Evolutionary conservation across 176 grass and related monocot genomes (phyloP), one percentile per base, ranked within the genome.

Genomic region (Ampelocalamus luodianensis): DNA sequence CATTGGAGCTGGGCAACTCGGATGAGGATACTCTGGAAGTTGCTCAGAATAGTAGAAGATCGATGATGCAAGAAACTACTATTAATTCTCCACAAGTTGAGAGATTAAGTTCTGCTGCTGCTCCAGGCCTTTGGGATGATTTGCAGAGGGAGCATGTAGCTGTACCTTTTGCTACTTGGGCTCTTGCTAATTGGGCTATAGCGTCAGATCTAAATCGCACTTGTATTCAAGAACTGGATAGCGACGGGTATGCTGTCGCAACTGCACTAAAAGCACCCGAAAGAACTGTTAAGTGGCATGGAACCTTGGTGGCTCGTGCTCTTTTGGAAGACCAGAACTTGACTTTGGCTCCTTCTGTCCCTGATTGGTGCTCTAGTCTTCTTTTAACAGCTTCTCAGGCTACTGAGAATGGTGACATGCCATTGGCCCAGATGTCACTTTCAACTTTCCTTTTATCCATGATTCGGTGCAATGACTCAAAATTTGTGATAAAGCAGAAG

Each of bases 251-350:
- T 88, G 83, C 96, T 61, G 88, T 98, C 17, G 88, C 92, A 79
- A 90, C 93, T 74, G 93, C 93, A 27, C 76, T 98, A 58, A 95
- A 72, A 61, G 96, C 96, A 80, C 83, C 91, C 13, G 96, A 98
- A 88, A 95, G 96, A 90, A 93, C 93, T 53, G 96, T 98, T 23
- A 98, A 93, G 77, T 98, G 96, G 96, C 96, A 98, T 88, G 96
- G 93, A 84, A 74, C 87, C 68, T 82, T 98, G 68, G 91, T 92
- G 18, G 93, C 96, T 88, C 89, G 78, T 69, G 85, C 93, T 85
- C 91, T 95, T 80, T 90, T 98, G 77, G 91, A 90, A 72, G 96
- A 95, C 65, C 51, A 71, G 62, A 95, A 89, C 74, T 85, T 95
- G 77, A 81, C 87, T 32, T 44, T 95, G 78, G 89, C 87, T 76